Percentiles rank a stretch among this genome's conserved stretches.
Evolutionary conservation across 2,329 filamentous ascomycete genomes (phyloP).

Genomic region (Lasiodiplodia citricola): DNA sequence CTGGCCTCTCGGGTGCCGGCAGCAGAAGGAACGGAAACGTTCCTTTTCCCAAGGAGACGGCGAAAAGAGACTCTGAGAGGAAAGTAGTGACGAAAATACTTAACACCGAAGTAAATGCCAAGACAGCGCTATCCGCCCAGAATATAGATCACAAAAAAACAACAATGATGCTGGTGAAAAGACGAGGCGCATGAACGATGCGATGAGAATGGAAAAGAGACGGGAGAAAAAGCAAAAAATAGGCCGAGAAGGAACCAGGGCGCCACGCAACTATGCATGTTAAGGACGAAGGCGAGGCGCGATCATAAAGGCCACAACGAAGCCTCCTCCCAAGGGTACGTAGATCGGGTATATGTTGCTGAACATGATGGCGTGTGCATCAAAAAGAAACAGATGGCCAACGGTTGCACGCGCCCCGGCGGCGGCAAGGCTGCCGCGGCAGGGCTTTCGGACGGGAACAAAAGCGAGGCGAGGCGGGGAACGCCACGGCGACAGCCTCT

Average conservation of each 20-base stretch:
- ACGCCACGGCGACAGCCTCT: slow-evolving; percentile 21
- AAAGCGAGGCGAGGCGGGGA: slow-evolving; percentile 25
- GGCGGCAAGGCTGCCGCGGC: slow-evolving; percentile 4
- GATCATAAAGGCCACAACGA: slow-evolving; percentile 22
- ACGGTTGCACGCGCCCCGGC: slow-evolving; percentile 19
- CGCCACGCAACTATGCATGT: slow-evolving; percentile 26
- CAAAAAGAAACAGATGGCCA: slow-evolving; percentile 26
- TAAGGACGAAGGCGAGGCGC: slow-evolving; percentile 10
- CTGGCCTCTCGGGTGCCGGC: slow-evolving; percentile 1
- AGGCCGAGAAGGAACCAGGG: slow-evolving; percentile 25
- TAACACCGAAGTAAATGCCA: slow-evolving; percentile 26
- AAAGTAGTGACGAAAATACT: slow-evolving; percentile 24
- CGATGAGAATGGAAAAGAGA: slow-evolving; percentile 4
- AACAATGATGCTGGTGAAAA: slow-evolving; percentile 11
- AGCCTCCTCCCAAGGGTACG: slow-evolving; percentile 7
- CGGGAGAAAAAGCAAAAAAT: slow-evolving; percentile 8
- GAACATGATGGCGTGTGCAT: slow-evolving; percentile 26
- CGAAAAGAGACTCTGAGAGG: slow-evolving; percentile 12
- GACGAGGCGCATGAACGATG: slow-evolving; percentile 23
- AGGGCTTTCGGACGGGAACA: slow-evolving; percentile 17
- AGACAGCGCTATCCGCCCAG: slow-evolving; percentile 25
- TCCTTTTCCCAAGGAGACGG: slow-evolving; percentile 23
- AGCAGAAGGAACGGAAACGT: slow-evolving; percentile 15
- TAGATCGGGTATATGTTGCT: slow-evolving; percentile 27
- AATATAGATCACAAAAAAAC: slow-evolving; percentile 25